Conservation (phyloP, 2,329 filamentous ascomycete species). For the Penicillium italicum region DNA sequence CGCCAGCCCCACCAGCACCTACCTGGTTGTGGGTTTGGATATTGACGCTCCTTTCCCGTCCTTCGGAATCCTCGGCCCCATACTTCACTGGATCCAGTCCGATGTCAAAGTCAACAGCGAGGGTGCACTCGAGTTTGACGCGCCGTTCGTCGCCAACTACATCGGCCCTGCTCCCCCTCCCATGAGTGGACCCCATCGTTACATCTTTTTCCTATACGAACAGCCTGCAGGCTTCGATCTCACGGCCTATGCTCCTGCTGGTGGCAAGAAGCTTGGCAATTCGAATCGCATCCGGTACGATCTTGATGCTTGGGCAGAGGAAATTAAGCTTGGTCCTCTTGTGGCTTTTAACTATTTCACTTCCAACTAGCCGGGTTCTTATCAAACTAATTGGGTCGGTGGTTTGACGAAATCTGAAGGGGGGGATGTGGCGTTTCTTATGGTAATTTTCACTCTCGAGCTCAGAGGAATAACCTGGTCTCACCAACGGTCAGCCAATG, state of each 20-base stretch:
- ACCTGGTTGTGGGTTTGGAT: conserved; percentile 28
- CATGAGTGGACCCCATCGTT: conserved; percentile 47
- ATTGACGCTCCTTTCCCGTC: conserved; percentile 33
- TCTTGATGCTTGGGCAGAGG: conserved; percentile 41
- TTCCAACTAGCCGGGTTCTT: conserved; percentile 24
- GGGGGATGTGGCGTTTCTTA: not conserved
- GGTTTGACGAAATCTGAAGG: not conserved
- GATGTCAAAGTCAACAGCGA: conserved; percentile 17
- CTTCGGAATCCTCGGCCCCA: conserved; percentile 26
- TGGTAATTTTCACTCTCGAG: not conserved
- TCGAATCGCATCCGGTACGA: conserved; percentile 44
- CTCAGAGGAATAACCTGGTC: not conserved
- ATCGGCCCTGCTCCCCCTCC: conserved; percentile 49
- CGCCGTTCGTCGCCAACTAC: conserved; percentile 36
- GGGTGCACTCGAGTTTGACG: conserved; percentile 9
- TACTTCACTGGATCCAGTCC: conserved; percentile 35
- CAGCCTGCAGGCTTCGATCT: conserved; percentile 43
- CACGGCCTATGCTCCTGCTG: conserved; percentile 32
- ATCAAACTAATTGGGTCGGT: conserved; percentile 19
- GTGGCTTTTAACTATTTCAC: conserved; percentile 42
- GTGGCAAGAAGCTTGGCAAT: conserved; percentile 36
- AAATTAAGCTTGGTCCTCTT: conserved; percentile 30
- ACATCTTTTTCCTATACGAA: conserved; percentile 50
- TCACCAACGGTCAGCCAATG: not conserved
- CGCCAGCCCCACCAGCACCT: conserved; percentile 19